Base-by-base conservation (phyloP, 352 stramenopile genomes). In the Lagenidium sp. region DNA sequence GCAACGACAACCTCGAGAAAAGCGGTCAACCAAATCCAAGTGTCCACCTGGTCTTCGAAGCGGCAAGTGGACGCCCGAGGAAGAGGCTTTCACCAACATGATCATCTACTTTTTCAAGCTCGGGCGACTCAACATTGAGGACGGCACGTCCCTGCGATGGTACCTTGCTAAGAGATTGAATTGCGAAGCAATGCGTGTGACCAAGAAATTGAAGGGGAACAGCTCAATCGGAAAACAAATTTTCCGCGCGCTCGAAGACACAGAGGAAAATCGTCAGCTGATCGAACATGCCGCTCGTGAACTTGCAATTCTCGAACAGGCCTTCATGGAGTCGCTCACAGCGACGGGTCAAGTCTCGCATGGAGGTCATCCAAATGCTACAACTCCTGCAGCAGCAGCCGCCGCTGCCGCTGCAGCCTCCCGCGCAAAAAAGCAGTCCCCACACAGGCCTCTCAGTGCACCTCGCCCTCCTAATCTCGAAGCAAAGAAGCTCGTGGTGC, bases 181-280 rank as follows among this genome's bases (percentile, higher is more conserved):
- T 45, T 94, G 81, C 49, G 79, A 94, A 40, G 76, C 81, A 7
- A 94, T 94, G 81, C 76, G 81, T 31, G 78, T 94, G 44, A 91
- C 81, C 21, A 94, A 94, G 50, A 94, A 94, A 55, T 68, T 94
- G 55, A 94, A 90, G 50, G 78, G 78, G 42, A 88, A 91, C 51
- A 87, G 70, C 54, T 91, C 77, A 26, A 90, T 93, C 54, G 81
- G 81, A 19, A 94, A 94, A 45, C 78, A 94, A 56, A 88, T 94
- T 42, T 94, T 91, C 47, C 76, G 81, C 22, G 63, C 76, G 39
- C 66, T 89, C 4, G 80, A 88, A 41, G 66, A 72, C 54, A 82
- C 59, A 8, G 55, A 65, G 1, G 62, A 76, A 28, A 90, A 81
- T 36, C 62, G 60, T 8, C 44, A 56, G 13, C 65, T 68, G 12